These are phyloP conservation scores for Aspergillus sp. DNA, from an alignment of 2,329 filamentous ascomycete genomes.

Conservation along the genomic window DNA sequence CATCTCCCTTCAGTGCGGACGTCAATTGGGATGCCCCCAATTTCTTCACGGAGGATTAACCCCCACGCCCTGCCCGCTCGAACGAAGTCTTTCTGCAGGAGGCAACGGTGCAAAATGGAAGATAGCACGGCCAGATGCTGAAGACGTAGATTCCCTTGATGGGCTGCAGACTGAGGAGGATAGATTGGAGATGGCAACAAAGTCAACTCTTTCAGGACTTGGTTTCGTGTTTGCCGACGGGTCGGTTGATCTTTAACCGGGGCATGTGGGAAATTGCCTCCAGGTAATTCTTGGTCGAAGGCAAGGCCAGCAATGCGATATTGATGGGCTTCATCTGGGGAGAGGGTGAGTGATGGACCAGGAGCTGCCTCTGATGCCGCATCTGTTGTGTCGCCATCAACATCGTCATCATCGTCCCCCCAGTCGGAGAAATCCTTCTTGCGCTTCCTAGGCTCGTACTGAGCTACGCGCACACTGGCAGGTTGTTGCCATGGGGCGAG, in stretches of 20 bases:
- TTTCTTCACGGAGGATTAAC: constrained; percentile 66
- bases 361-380: constrained; percentile 28
- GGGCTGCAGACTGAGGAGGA: constrained; percentile 33
- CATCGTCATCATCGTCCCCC: constrained; percentile 27
- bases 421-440: constrained; percentile 30
- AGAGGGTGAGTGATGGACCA: constrained; percentile 32
- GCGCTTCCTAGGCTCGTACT: constrained; percentile 40
- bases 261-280: constrained; percentile 45
- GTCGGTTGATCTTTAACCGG: constrained; percentile 20
- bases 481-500: constrained; percentile 41
- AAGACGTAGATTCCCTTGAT: constrained; percentile 40
- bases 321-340: constrained; percentile 46
- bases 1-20: constrained; percentile 70
- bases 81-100: constrained; percentile 68
- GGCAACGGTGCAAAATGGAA: constrained; percentile 69
- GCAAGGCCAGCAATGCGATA: constrained; percentile 46
- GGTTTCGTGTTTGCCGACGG: constrained; percentile 16
- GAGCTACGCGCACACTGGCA: constrained; percentile 35
- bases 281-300: constrained; percentile 40
- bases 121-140: constrained; percentile 68
- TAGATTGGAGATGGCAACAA: constrained; percentile 38
- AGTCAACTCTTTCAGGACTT: constrained; percentile 31
- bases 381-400: constrained; percentile 32
- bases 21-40: constrained; percentile 63
- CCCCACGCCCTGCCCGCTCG: constrained; percentile 75